Percentiles rank a stretch among this genome's conserved stretches.
phyloP scores from a whole-genome alignment of 164 flowering plant genomes.

The Piper longum region DNA sequence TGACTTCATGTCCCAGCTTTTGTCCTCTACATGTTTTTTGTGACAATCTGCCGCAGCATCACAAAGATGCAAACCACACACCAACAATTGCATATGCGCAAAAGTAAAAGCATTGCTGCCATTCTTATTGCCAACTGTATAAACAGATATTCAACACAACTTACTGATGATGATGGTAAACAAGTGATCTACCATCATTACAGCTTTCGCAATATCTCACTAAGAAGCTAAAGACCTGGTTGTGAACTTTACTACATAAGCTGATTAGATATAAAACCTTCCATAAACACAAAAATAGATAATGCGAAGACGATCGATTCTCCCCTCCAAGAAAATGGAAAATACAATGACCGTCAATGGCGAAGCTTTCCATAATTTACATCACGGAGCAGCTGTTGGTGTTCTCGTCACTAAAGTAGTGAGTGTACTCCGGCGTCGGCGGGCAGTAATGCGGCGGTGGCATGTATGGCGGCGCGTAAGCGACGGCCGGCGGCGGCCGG shows the following conservation, averaged over 20 bases:
- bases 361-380: constrained; percentile 21
- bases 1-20: neutral
- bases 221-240: neutral
- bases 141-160: neutral
- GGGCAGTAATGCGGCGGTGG: constrained; percentile 33
- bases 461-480: constrained; percentile 37
- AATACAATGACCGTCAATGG: neutral
- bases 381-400: constrained; percentile 73
- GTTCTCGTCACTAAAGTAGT: constrained; percentile 81
- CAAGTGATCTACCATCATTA: neutral
- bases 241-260: neutral
- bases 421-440: constrained; percentile 23
- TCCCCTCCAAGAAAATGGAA: no score
- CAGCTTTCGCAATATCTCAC: neutral
- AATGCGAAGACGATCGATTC: no score
- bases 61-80: no score
- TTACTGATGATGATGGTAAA: neutral
- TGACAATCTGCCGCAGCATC: no score
- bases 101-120: neutral
- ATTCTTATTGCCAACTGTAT: neutral
- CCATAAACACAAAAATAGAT: no score
- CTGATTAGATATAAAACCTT: neutral
- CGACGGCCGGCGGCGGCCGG: constrained; percentile 67
- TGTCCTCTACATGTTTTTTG: no score
- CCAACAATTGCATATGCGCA: no score